Percentiles rank a stretch among this genome's conserved stretches.
phyloP scores from a whole-genome alignment of 192 early-diverging fungal genomes.

The Backusella tuberculispora region DNA sequence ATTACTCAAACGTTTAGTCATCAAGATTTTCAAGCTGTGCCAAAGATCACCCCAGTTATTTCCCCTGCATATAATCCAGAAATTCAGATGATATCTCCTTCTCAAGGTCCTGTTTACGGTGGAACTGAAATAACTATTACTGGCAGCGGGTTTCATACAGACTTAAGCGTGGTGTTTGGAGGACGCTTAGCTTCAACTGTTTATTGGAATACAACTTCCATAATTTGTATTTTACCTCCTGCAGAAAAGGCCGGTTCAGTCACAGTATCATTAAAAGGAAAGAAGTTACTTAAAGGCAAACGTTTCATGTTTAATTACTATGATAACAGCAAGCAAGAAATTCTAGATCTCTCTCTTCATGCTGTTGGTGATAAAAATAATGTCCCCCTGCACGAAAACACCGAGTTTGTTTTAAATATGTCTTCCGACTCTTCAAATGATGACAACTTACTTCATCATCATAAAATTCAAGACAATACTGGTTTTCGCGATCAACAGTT shows the following conservation, averaged over 20 bases:
- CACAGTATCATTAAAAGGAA: constrained; percentile 53
- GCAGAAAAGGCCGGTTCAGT: constrained; percentile 71
- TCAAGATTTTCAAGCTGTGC: too few relatives aligned
- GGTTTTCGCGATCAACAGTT: neutral
- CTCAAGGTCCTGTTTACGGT: constrained; percentile 80
- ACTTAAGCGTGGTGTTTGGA: constrained; percentile 73
- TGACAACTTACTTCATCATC: neutral
- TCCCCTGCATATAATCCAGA: constrained; percentile 10
- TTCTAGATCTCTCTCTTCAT: constrained; percentile 87
- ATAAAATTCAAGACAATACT: neutral
- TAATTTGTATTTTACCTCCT: constrained; percentile 85
- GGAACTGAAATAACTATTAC: constrained; percentile 83
- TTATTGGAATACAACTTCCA: constrained; percentile 74
- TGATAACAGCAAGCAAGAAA: constrained; percentile 72
- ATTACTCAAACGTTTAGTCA: neutral
- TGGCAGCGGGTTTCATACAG: constrained; percentile 79
- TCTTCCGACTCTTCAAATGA: constrained; percentile 20
- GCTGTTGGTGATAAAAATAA: constrained; percentile 82
- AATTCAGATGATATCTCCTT: constrained; percentile 77
- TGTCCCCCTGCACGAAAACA: constrained; percentile 70
- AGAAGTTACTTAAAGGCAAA: constrained; percentile 30
- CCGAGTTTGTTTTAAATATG: constrained; percentile 69
- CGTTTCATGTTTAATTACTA: constrained; percentile 38
- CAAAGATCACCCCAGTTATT: too few relatives aligned
- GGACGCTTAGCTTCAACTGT: constrained; percentile 69